Base-by-base conservation (phyloP, 1,284 basidiomycete species). In the Ustilago crameri region DNA sequence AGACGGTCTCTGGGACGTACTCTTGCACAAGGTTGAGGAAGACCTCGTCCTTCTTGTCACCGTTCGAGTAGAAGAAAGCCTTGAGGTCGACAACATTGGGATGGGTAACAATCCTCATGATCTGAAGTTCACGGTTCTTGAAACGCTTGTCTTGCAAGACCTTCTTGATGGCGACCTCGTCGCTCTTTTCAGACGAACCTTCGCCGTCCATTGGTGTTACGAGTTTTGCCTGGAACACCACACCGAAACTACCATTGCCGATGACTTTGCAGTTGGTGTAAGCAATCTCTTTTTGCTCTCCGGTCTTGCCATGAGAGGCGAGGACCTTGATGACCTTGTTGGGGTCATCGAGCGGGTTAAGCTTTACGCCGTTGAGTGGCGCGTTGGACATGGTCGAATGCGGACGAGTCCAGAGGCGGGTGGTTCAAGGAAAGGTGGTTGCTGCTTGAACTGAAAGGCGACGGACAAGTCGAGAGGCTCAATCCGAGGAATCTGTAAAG, bases 121-220 rank as follows among this genome's bases (percentile, higher is more conserved):
- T 98, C 87, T 98, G 96, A 58, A 99, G 88, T 86, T 99, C 95
- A 82, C 95, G 95, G 87, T 98, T 98, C 95, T 98, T 98, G 91
- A 98, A 98, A 76, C 95, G 90, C 88, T 98, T 98, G 87, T 98
- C 95, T 88, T 98, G 95, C 75, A 98, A 86, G 52, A 98, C 95
- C 88, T 98, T 98, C 90, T 98, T 98, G 88, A 98, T 98, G 56
- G 95, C 95, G 81, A 98, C 96, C 66, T 92, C 90, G 51, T 78
- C 72, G 60, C 67, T 69, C 8, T 77, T 75, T 40, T 77, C 75
- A 51, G 60, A 70, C 18, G 61, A 60, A 17, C 71, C 67, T 18
- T 71, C 60, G 20, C 71, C 34, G 9, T 61, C 74, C 23, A 62
- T 49, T 44, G 60, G 48, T 40, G 68, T 92, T 40, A 87, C 83